A percentile compares a stretch with the other conserved stretches of the same genome.
Evolutionary conservation across 164 flowering plant species (phyloP).

Genomic region (Nelumbo lutea): DNA sequence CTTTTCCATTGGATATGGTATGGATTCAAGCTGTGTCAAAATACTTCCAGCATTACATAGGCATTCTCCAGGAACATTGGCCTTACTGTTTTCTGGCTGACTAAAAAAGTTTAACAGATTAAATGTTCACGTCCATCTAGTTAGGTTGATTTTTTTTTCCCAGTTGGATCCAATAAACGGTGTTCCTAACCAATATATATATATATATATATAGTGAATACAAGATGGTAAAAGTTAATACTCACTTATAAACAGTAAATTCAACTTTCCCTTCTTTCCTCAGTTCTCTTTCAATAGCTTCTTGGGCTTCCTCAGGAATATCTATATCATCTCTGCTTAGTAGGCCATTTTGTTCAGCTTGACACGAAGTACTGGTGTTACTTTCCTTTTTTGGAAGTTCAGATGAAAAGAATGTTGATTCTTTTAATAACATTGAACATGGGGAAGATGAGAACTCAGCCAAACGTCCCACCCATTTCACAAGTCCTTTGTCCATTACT

Average conservation of each 20-base stretch:
- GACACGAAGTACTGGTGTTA: slow-evolving; percentile 11
- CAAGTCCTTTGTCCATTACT: slow-evolving; percentile 76
- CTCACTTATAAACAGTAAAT: slow-evolving; percentile 65
- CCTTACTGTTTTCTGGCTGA: background rate
- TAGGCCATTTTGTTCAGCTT: slow-evolving; percentile 13
- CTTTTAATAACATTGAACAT: slow-evolving; percentile 34
- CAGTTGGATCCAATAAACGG: background rate
- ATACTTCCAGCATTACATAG: too few relatives aligned
- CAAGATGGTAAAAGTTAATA: background rate
- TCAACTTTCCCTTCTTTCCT: slow-evolving; percentile 89
- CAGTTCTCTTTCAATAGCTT: slow-evolving; percentile 47
- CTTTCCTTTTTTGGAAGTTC: slow-evolving; percentile 19
- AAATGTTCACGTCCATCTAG: background rate
- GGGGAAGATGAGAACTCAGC: slow-evolving; percentile 44
- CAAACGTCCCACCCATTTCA: slow-evolving; percentile 69
- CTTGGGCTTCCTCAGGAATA: slow-evolving; percentile 33
- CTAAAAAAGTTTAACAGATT: background rate
- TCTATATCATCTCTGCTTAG: slow-evolving; percentile 20
- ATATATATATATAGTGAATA: background rate
- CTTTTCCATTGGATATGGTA: too few relatives aligned
- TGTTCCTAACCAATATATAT: background rate
- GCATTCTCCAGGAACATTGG: too few relatives aligned
- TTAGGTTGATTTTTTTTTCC: background rate
- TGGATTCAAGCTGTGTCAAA: too few relatives aligned
- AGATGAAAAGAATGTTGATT: slow-evolving; percentile 24